Evolutionary conservation across 2,329 filamentous ascomycete species (phyloP).

Genomic region (Fusarium tupiense): DNA sequence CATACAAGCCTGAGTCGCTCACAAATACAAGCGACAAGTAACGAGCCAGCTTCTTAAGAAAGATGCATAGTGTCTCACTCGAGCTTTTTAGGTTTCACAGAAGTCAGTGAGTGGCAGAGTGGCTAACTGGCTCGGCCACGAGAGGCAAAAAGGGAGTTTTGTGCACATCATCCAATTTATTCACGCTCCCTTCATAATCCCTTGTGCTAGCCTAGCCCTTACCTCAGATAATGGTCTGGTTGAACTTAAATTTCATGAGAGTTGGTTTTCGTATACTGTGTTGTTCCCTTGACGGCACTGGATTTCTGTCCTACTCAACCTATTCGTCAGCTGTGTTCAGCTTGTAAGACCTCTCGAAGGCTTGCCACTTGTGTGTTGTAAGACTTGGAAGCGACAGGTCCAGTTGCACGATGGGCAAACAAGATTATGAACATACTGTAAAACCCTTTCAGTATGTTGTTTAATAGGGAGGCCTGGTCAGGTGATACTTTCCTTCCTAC

Average conservation of each 20-base stretch:
- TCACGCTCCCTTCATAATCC: constrained; percentile 13
- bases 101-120: not conserved
- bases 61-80: constrained; percentile 33
- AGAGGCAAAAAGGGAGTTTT: constrained; percentile 22
- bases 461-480: not conserved
- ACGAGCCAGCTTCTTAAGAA: not conserved
- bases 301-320: constrained; percentile 4
- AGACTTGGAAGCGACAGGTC: constrained; percentile 17
- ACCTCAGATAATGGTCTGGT: not conserved
- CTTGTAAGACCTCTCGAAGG: constrained; percentile 12
- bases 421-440: not conserved
- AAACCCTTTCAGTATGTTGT: not conserved
- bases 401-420: not conserved
- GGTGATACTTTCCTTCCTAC: not conserved
- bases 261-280: not conserved
- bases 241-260: not conserved
- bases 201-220: constrained; percentile 21
- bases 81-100: not conserved
- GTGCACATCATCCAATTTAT: constrained; percentile 11
- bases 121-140: not conserved
- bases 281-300: not conserved
- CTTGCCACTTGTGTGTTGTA: constrained; percentile 32
- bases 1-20: constrained; percentile 26
- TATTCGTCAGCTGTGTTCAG: not conserved
- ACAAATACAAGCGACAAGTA: constrained; percentile 6